phyloP scores from a whole-genome alignment of 2,329 filamentous ascomycete species.

The Calonectria pseudoreteaudii region DNA sequence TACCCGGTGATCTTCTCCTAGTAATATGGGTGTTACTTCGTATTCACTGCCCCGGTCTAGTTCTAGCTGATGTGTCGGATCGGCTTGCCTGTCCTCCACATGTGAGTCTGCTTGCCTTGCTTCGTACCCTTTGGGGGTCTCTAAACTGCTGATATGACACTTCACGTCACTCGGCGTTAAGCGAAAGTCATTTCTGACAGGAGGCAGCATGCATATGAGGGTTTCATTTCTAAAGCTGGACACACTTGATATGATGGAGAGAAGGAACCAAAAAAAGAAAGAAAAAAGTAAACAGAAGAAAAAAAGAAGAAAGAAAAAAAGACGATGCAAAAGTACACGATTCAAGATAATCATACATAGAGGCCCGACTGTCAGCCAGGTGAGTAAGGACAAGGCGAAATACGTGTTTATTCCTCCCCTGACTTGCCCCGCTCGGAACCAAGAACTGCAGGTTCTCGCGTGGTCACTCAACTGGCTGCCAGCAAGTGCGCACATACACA shows the following conservation, averaged over 20 bases:
- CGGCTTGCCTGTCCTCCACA: background rate
- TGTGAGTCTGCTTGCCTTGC: background rate
- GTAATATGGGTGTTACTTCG: background rate
- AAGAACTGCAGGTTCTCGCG: slow-evolving; percentile 9
- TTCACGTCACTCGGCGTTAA: background rate
- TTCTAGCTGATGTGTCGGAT: background rate
- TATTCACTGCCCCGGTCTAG: background rate
- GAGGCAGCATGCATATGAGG: background rate
- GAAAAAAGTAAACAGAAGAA: too few relatives aligned
- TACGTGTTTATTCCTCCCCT: background rate
- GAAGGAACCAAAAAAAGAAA: background rate
- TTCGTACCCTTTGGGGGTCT: background rate
- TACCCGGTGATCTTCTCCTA: background rate
- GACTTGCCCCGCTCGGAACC: background rate
- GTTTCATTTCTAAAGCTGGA: background rate
- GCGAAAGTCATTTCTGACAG: background rate
- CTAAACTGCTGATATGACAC: background rate
- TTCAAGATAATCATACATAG: background rate
- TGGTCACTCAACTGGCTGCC: background rate
- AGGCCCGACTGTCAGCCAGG: background rate
- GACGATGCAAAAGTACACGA: background rate
- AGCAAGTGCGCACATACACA: background rate
- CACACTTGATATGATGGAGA: background rate
- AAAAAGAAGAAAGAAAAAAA: background rate
- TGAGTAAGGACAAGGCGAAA: background rate